These are phyloP conservation scores for Chamaecyparis obtusa DNA, from an alignment of 75 land plant genomes.

Conservation along the genomic window DNA sequence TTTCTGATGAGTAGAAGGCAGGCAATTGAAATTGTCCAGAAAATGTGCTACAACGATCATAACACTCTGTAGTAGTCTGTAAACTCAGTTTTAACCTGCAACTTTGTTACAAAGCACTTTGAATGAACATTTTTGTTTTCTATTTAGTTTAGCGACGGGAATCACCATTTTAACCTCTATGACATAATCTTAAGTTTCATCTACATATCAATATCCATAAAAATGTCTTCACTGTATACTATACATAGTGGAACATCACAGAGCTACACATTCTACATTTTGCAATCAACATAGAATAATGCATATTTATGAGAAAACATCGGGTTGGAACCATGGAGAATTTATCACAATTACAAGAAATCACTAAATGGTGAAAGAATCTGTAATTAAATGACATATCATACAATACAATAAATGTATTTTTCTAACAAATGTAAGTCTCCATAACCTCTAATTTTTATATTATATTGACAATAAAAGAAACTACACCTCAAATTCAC, in stretches of 20 bases:
- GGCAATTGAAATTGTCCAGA: neutral
- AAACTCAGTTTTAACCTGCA: neutral
- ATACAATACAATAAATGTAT: neutral
- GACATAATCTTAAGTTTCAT: neutral
- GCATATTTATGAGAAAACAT: neutral
- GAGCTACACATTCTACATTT: neutral
- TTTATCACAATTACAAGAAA: neutral
- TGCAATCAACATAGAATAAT: neutral
- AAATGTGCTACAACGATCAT: neutral
- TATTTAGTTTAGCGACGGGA: neutral
- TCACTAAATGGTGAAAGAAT: neutral
- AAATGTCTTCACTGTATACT: neutral
- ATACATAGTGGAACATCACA: neutral
- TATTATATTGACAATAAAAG: neutral
- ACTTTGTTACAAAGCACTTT: neutral
- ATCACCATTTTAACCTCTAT: neutral
- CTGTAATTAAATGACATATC: neutral
- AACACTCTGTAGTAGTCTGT: neutral
- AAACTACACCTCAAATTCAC: slow-evolving; percentile 87
- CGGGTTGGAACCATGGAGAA: neutral
- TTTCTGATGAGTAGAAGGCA: neutral
- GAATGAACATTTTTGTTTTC: neutral
- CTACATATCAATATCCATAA: neutral
- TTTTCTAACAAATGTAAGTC: neutral
- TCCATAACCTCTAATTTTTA: neutral